Conservation (phyloP, 352 stramenopile genomes). For the Aphanomyces invadans region DNA sequence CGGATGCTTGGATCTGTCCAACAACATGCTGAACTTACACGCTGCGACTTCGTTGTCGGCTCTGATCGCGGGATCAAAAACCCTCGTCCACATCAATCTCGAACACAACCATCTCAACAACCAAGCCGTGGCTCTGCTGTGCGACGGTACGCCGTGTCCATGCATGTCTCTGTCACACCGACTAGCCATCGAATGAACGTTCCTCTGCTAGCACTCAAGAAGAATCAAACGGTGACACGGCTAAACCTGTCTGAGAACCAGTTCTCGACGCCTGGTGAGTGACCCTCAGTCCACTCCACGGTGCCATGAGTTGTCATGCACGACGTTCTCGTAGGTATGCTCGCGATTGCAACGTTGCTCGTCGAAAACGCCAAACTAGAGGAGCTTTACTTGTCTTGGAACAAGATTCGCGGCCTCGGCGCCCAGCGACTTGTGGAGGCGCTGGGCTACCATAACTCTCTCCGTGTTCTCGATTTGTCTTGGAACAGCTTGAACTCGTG, state of each 20-base stretch:
- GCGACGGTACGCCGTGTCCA: conserved; percentile 28
- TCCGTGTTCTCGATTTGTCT: conserved; percentile 63
- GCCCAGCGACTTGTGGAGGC: conserved; percentile 65
- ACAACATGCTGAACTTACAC: conserved; percentile 42
- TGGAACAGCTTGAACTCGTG: conserved; percentile 68
- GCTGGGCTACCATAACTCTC: conserved; percentile 60
- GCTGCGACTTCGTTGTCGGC: conserved; percentile 37
- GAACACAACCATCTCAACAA: conserved; percentile 57
- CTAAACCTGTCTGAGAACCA: conserved; percentile 69
- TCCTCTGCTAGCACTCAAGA: conserved; percentile 38
- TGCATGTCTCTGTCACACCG: neutral
- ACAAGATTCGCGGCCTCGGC: conserved; percentile 56
- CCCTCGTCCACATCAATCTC: conserved; percentile 54
- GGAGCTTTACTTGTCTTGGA: conserved; percentile 70
- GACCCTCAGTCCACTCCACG: neutral
- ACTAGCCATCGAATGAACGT: too few species aligned
- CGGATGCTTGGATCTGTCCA: conserved; percentile 46
- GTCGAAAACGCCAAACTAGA: conserved; percentile 70
- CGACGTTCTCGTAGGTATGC: conserved; percentile 27
- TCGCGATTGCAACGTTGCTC: conserved; percentile 58
- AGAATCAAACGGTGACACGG: conserved; percentile 53
- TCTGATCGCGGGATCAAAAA: conserved; percentile 39
- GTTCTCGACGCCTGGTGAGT: conserved; percentile 41
- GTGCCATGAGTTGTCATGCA: neutral
- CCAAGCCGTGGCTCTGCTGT: conserved; percentile 55